These are phyloP conservation scores for Boletus semigastroideus DNA, from an alignment of 1,284 basidiomycete species.

Conservation along the genomic window DNA sequence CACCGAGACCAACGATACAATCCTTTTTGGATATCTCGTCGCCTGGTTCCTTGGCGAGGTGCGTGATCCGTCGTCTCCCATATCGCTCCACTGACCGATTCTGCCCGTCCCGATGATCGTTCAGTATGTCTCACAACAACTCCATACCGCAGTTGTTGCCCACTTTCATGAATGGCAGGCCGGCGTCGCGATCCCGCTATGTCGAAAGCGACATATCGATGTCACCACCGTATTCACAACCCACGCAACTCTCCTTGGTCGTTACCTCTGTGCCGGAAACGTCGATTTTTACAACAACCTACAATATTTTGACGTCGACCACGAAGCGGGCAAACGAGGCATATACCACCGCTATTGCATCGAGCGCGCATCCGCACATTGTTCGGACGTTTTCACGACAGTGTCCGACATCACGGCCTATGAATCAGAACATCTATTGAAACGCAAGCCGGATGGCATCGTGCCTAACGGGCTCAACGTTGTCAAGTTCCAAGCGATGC, in stretches of 20 bases:
- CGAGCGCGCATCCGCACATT: constrained; percentile 92
- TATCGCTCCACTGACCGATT: constrained; percentile 12
- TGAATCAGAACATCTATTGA: constrained; percentile 93
- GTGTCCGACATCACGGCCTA: constrained; percentile 98
- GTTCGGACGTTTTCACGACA: constrained; percentile 97
- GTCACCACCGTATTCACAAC: constrained; percentile 98
- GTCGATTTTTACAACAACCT: constrained; percentile 99
- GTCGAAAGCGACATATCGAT: constrained; percentile 95
- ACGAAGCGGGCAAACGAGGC: constrained; percentile 97
- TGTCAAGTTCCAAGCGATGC: constrained; percentile 93
- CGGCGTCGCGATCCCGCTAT: constrained; percentile 93
- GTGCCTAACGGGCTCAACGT: constrained; percentile 97
- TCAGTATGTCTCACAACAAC: constrained; percentile 79
- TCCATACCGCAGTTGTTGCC: constrained; percentile 85
- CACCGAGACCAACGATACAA: constrained; percentile 98
- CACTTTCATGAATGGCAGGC: constrained; percentile 99
- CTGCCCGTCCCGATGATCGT: constrained; percentile 1
- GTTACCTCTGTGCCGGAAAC: constrained; percentile 95
- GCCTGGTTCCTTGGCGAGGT: constrained; percentile 99
- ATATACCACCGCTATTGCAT: constrained; percentile 95
- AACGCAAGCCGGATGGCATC: constrained; percentile 98
- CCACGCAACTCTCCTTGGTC: constrained; percentile 96
- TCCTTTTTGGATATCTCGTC: constrained; percentile 97
- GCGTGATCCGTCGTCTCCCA: constrained; percentile 31
- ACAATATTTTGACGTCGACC: constrained; percentile 99